These are phyloP conservation scores for Acephala macrosclerotiorum DNA, from an alignment of 2,329 filamentous ascomycete species.

Conservation along the genomic window DNA sequence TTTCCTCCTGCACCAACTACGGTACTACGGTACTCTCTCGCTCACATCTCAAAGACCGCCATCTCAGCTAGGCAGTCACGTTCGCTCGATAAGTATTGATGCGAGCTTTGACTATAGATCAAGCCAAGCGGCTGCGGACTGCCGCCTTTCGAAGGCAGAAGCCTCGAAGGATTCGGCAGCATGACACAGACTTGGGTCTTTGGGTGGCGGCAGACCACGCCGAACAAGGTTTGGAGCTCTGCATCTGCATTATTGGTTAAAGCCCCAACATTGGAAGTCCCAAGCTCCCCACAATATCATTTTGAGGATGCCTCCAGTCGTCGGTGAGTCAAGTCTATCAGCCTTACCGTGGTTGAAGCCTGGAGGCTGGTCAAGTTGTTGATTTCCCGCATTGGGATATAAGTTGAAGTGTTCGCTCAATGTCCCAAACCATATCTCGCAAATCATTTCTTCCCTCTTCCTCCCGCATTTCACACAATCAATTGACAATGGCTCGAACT, in stretches of 20 bases:
- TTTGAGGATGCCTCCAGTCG: background rate
- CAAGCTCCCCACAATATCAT: background rate
- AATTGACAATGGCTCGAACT: slow-evolving; percentile 18
- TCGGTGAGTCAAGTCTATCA: background rate
- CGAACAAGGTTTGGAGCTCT: background rate
- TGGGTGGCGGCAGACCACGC: background rate
- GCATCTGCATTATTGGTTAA: slow-evolving; percentile 1
- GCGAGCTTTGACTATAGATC: background rate
- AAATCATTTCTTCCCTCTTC: background rate
- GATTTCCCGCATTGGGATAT: background rate
- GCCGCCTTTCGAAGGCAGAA: slow-evolving; percentile 16
- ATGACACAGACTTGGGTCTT: background rate
- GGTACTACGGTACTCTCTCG: too few relatives aligned
- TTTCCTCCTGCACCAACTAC: too few relatives aligned
- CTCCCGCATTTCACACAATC: background rate
- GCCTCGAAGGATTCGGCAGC: slow-evolving; percentile 8
- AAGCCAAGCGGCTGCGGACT: background rate
- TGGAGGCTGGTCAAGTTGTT: background rate
- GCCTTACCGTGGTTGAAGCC: background rate
- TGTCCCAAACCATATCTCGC: background rate
- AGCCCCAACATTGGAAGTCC: background rate
- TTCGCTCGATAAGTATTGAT: background rate
- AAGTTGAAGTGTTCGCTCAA: background rate
- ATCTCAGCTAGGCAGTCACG: too few relatives aligned
- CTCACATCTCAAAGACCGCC: too few relatives aligned